These are phyloP conservation scores for Aspergillus transmontanensis DNA, from an alignment of 2,329 filamentous ascomycete genomes.

Conservation along the genomic window DNA sequence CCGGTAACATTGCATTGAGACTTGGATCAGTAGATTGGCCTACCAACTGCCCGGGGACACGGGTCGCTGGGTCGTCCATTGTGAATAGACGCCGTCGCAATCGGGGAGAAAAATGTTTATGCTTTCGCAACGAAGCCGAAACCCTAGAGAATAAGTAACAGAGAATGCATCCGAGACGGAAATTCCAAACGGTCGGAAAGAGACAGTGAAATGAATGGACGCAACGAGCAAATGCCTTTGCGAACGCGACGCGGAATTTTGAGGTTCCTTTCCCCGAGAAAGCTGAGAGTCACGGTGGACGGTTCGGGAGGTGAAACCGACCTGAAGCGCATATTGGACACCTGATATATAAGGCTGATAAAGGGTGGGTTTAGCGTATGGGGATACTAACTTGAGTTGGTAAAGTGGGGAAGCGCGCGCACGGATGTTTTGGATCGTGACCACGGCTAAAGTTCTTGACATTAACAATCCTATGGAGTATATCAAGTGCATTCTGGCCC, in stretches of 20 bases:
- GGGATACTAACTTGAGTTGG: no score
- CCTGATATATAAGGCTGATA: slow-evolving; percentile 25
- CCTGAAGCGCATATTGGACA: slow-evolving; percentile 20
- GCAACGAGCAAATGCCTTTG: slow-evolving; percentile 3
- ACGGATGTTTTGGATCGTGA: not conserved
- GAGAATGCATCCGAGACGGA: slow-evolving; percentile 15
- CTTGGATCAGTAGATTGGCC: slow-evolving; percentile 21
- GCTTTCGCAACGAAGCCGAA: slow-evolving; percentile 15
- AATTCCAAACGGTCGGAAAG: not conserved
- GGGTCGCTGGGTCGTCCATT: slow-evolving; percentile 51
- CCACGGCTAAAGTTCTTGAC: not conserved
- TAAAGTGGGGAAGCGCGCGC: not conserved
- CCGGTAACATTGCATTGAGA: slow-evolving; percentile 4
- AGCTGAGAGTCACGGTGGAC: slow-evolving; percentile 14
- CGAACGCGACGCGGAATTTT: slow-evolving; percentile 43
- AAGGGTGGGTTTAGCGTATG: not conserved
- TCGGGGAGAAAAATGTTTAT: slow-evolving; percentile 12
- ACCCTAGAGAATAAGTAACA: slow-evolving; percentile 5
- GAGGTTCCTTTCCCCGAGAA: slow-evolving; percentile 24
- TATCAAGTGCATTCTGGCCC: no score
- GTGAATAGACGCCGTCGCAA: slow-evolving; percentile 27
- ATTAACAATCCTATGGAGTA: not conserved
- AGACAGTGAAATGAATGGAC: not conserved
- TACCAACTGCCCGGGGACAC: slow-evolving; percentile 50
- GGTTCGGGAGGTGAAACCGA: slow-evolving; percentile 15